These are phyloP conservation scores for Meredithiella fracta DNA, from an alignment of 2,329 filamentous ascomycete genomes.

Conservation along the genomic window DNA sequence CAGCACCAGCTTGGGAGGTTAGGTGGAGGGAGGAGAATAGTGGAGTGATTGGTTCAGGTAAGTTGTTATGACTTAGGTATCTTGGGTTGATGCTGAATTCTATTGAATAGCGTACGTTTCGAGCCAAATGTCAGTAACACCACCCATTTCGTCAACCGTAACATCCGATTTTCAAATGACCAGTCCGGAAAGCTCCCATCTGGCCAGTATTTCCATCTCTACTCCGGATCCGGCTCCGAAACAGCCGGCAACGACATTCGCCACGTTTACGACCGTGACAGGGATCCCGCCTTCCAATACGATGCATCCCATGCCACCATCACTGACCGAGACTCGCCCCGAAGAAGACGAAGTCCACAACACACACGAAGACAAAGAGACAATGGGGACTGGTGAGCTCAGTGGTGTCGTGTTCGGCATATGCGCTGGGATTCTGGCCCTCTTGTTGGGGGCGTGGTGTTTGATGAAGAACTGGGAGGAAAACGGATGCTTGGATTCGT, in stretches of 20 bases:
- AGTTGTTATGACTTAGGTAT: background rate
- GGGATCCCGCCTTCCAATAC: background rate
- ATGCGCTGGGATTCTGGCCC: conserved; percentile 2
- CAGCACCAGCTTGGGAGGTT: conserved; percentile 20
- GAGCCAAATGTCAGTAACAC: too few relatives aligned
- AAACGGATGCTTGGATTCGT: background rate
- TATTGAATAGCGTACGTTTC: too few relatives aligned
- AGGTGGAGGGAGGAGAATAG: conserved; percentile 18
- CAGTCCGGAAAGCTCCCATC: background rate
- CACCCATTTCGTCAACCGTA: too few relatives aligned
- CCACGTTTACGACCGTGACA: background rate
- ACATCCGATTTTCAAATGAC: background rate
- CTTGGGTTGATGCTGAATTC: too few relatives aligned
- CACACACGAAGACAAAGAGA: background rate
- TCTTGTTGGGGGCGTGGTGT: conserved; percentile 5
- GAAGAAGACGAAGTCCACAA: background rate
- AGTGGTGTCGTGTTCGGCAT: conserved; percentile 11
- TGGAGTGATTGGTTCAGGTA: background rate
- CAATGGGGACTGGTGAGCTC: conserved; percentile 2
- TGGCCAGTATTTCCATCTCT: background rate
- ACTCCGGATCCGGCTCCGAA: background rate
- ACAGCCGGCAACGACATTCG: background rate
- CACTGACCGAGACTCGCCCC: background rate
- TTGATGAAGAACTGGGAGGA: conserved; percentile 8
- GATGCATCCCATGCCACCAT: background rate